A percentile compares a stretch with the other conserved stretches of the same genome.
Evolutionary conservation across 371 early-diverging fungal genomes (phyloP).

Genomic region (Cladochytrium tenue): DNA sequence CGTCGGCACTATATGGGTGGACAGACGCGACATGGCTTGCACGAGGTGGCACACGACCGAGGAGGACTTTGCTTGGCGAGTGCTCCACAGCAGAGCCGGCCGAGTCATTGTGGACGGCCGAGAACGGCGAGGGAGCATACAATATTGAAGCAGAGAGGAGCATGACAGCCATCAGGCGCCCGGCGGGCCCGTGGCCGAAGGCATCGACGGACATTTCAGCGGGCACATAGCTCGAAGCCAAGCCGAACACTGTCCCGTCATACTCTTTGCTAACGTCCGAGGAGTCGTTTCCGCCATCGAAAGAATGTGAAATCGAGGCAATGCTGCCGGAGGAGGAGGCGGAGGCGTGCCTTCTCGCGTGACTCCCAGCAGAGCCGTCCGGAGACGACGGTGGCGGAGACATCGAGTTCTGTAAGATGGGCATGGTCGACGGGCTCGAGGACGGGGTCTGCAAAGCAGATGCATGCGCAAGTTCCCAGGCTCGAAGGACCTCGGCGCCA

Average conservation of each 20-base stretch:
- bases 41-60: neutral
- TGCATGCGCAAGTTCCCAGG: neutral
- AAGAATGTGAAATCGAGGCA: neutral
- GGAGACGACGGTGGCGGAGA: conserved; percentile 11
- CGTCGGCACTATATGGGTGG: neutral
- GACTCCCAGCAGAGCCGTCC: neutral
- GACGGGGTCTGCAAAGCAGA: neutral
- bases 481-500: neutral
- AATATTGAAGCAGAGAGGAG: conserved; percentile 34
- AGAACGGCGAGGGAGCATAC: conserved; percentile 35
- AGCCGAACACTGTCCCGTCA: conserved; percentile 2
- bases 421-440: neutral
- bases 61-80: conserved; percentile 3
- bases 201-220: conserved; percentile 4
- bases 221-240: too few species aligned
- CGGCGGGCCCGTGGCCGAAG: neutral
- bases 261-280: neutral
- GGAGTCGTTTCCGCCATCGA: neutral
- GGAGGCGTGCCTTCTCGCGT: neutral
- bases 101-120: neutral
- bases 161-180: conserved; percentile 22
- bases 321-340: neutral
- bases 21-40: neutral
- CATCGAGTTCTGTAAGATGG: neutral
- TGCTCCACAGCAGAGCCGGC: too few species aligned